Conservation (phyloP, 2,329 filamentous ascomycete species). For the Eurotiales sp. region DNA sequence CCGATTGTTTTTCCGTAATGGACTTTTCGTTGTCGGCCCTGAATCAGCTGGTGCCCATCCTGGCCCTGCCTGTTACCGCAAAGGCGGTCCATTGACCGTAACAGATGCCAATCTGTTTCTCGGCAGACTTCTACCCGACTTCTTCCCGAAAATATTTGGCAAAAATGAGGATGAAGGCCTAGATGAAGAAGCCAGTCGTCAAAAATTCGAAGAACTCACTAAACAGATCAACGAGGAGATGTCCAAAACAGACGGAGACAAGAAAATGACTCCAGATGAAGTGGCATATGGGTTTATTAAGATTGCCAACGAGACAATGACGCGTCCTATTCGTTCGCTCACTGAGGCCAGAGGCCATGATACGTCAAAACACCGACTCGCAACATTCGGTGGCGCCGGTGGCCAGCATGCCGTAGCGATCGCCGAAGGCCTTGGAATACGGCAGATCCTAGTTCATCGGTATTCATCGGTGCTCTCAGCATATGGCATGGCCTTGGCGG, state of each 20-base stretch:
- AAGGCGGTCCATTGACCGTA: conserved; percentile 84
- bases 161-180: conserved; percentile 81
- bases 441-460: conserved; percentile 75
- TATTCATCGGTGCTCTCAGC: conserved; percentile 88
- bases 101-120: conserved; percentile 90
- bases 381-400: conserved; percentile 84
- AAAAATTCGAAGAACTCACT: conserved; percentile 70
- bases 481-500: conserved; percentile 86
- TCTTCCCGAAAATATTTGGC: conserved; percentile 95
- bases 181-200: conserved; percentile 70
- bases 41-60: conserved; percentile 90
- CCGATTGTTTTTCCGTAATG: conserved; percentile 60
- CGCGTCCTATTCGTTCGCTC: conserved; percentile 35
- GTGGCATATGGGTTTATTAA: conserved; percentile 86
- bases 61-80: conserved; percentile 87
- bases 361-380: conserved; percentile 77
- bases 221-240: conserved; percentile 74
- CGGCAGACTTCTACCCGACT: conserved; percentile 79
- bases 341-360: conserved; percentile 80
- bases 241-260: conserved; percentile 46
- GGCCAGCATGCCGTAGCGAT: conserved; percentile 92
- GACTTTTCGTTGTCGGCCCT: conserved; percentile 85
- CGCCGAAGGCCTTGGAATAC: conserved; percentile 74
- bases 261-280: conserved; percentile 70
- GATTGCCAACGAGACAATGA: conserved; percentile 90